Conservation (phyloP, 139 green algal species). For the Diplosphaera chodatii region DNA sequence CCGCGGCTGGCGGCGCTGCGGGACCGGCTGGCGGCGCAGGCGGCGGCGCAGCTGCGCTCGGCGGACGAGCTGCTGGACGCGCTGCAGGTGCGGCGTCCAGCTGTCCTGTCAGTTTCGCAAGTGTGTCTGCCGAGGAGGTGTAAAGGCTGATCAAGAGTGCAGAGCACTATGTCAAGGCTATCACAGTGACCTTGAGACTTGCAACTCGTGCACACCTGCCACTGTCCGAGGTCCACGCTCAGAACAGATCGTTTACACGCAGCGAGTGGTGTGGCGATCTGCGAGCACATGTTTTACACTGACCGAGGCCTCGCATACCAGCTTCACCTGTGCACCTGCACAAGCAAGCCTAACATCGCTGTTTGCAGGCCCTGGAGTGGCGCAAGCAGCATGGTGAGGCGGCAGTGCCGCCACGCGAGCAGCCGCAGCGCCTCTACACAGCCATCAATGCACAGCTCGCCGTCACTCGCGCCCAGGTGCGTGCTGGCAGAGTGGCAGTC, state of each 20-base stretch:
- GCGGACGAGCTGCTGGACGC: slow-evolving; percentile 24
- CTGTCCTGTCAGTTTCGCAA: no score
- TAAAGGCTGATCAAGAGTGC: no score
- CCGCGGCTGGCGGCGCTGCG: slow-evolving; percentile 4
- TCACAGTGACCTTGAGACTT: no score
- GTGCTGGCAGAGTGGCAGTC: slow-evolving; percentile 1
- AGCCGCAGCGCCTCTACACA: slow-evolving; percentile 21
- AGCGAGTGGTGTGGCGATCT: no score
- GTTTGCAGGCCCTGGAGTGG: slow-evolving; percentile 13
- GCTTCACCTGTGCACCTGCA: no score
- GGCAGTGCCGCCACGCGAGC: slow-evolving; percentile 1
- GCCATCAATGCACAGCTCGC: slow-evolving; percentile 21
- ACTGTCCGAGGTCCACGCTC: no score
- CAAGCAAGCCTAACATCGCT: not conserved
- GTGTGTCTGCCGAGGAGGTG: no score
- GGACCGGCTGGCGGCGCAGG: slow-evolving; percentile 8
- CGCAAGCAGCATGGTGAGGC: slow-evolving; percentile 5
- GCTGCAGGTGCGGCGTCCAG: slow-evolving; percentile 4
- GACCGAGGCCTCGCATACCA: no score
- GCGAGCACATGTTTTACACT: no score
- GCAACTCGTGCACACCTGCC: no score
- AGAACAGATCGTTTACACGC: no score
- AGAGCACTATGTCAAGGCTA: no score
- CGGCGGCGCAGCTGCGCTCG: slow-evolving; percentile 17
- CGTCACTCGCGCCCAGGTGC: slow-evolving; percentile 5